Evolutionary conservation across 768 basidiomycete species (phyloP).

Genomic region (button mushroom (Agaricus bisporus)): DNA sequence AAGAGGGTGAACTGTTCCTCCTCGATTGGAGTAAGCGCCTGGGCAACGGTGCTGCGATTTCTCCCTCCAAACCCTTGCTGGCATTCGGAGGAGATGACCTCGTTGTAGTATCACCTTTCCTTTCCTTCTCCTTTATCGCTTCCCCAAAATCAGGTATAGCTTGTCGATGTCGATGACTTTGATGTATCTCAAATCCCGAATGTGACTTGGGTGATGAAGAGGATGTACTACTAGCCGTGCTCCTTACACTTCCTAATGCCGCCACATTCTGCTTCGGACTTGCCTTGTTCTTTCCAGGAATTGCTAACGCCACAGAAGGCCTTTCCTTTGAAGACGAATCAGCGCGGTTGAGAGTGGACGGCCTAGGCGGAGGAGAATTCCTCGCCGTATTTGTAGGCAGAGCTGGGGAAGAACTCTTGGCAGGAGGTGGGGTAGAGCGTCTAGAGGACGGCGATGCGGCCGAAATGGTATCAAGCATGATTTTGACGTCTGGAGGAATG

Average conservation of each 20-base stretch:
- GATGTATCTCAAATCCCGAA: neutral
- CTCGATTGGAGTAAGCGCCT: neutral
- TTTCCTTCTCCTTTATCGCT: neutral
- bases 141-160: constrained; percentile 7
- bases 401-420: constrained; percentile 12
- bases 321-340: constrained; percentile 3
- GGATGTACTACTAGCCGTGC: neutral
- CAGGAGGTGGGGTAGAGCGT: constrained; percentile 21
- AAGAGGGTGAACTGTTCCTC: constrained; percentile 1
- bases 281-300: constrained; percentile 1
- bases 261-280: constrained; percentile 8
- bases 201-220: constrained; percentile 7
- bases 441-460: constrained; percentile 22
- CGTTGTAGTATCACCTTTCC: neutral
- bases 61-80: constrained; percentile 1
- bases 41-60: constrained; percentile 2
- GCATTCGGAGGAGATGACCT: constrained; percentile 3
- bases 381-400: neutral
- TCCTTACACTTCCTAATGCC: constrained; percentile 1
- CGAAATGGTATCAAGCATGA: constrained; percentile 52
- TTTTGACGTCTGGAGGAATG: constrained; percentile 68
- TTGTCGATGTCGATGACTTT: constrained; percentile 7
- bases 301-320: neutral
- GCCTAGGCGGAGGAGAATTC: neutral
- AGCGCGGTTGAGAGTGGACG: neutral